phyloP scores from a whole-genome alignment of 371 early-diverging fungal species.

The Quaeritorhiza haematococci region DNA sequence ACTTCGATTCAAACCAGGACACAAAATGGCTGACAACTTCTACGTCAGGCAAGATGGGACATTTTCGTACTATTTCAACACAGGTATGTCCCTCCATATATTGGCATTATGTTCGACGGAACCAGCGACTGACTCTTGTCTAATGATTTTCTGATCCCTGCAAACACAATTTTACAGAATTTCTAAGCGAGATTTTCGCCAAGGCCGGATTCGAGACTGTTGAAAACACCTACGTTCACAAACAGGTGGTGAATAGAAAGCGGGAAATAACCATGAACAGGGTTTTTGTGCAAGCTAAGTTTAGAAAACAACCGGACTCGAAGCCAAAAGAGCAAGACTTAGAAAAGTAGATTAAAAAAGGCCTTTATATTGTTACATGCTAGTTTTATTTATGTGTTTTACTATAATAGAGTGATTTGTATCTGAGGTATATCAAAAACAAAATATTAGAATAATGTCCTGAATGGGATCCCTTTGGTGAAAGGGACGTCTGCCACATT shows the following conservation, averaged over 20 bases:
- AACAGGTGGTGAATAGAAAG: conserved; percentile 77
- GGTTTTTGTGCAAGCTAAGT: conserved; percentile 71
- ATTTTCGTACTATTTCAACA: conserved; percentile 58
- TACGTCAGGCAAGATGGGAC: conserved; percentile 74
- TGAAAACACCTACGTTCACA: conserved; percentile 66
- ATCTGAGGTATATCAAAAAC: too few relatives aligned
- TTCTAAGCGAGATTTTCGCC: conserved; percentile 52
- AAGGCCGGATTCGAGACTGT: conserved; percentile 63
- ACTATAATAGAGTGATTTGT: too few relatives aligned
- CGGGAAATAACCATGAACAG: conserved; percentile 71
- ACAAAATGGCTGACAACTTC: conserved; percentile 57
- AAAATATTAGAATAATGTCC: too few relatives aligned
- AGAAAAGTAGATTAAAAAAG: too few relatives aligned
- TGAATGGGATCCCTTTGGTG: too few relatives aligned
- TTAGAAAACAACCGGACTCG: too few relatives aligned
- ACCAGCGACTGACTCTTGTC: background rate
- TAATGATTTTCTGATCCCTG: conserved; percentile 3
- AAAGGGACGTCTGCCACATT: too few relatives aligned
- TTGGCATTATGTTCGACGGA: background rate
- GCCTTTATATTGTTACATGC: too few relatives aligned
- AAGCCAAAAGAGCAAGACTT: too few relatives aligned
- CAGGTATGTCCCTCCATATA: background rate
- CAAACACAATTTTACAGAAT: conserved; percentile 32
- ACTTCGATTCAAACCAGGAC: conserved; percentile 63
- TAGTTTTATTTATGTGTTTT: too few relatives aligned